Base-by-base conservation (phyloP, 2,329 filamentous ascomycete genomes). In the Trematosphaeria pertusa region DNA sequence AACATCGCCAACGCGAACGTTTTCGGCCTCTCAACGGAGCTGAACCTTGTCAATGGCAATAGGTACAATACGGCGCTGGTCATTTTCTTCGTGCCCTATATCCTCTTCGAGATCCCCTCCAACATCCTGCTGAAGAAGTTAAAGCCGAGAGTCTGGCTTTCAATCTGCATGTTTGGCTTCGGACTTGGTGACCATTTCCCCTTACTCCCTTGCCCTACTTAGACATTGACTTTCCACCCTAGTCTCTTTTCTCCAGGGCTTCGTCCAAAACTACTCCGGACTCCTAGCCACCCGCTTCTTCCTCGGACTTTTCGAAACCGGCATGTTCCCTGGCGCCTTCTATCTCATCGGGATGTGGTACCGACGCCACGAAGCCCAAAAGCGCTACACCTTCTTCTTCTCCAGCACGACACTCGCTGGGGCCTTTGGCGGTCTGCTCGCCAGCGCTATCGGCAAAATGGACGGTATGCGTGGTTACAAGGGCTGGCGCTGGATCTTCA, bases 351-450 rank as follows among this genome's bases (percentile, higher is more conserved):
- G 89, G 47, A 93, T 93, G 86, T 95, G 89, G 91, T 99, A 97
- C 62, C 86, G 87, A 49, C 85, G 93, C 49, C 79, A 79, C 34
- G 94, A 97, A 73, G 91, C 92, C 2, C 93, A 97, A 73, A 90
- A 91, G 64, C 86, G 94, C 21, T 97, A 92, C 74, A 89, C 87
- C 12, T 92, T 97, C 78, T 97, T 97, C 79, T 97, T 97, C 78
- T 86, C 83, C 63, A 89, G 82, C 20, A 92, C 89, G 0, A 88
- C 87, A 0, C 76, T 93, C 3, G 89, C 89, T 1, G 89, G 89
- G 22, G 89, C 91, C 0, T 97, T 96, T 61, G 91, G 90, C 33
- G 91, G 91, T 2, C 80, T 97, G 1, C 79, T 97, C 4, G 92
- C 92, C 1, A 87, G 85, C 1, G 92, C 87, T 0, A 95, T 97